Evolutionary conservation across 805 yeast species (phyloP).

Genomic region (Starmerella floricola): DNA sequence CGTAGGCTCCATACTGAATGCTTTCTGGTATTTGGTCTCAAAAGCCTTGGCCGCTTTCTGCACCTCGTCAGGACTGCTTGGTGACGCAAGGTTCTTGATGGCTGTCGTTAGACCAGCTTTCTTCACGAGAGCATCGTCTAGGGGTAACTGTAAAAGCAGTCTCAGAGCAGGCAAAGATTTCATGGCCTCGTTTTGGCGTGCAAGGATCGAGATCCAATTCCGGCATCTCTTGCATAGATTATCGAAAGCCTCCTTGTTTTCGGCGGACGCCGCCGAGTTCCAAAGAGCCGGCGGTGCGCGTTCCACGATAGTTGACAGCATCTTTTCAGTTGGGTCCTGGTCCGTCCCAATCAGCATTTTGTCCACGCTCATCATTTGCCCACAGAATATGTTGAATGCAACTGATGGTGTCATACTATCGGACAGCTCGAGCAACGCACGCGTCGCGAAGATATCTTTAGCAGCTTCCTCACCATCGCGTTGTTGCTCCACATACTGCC

Average conservation of each 20-base stretch:
- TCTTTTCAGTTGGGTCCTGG: conserved; percentile 17
- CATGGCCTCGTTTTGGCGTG: conserved; percentile 7
- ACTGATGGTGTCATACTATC: conserved; percentile 1
- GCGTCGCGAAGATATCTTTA: background rate
- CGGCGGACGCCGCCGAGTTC: background rate
- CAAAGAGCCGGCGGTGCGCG: conserved; percentile 9
- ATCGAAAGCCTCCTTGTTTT: background rate
- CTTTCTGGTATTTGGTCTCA: conserved; percentile 1
- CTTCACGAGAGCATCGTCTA: conserved; percentile 9
- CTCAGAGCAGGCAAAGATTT: conserved; percentile 10
- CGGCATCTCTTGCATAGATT: conserved; percentile 17
- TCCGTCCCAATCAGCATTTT: conserved; percentile 8
- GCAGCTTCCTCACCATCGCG: background rate
- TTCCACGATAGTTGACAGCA: conserved; percentile 6
- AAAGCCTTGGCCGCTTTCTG: background rate
- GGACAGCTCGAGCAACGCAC: background rate
- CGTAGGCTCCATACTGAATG: background rate
- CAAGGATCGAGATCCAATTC: conserved; percentile 18
- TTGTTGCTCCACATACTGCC: background rate
- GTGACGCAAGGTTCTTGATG: background rate
- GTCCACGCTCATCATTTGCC: conserved; percentile 10
- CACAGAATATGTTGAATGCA: conserved; percentile 7
- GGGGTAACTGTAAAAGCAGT: conserved; percentile 8
- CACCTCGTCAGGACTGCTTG: background rate
- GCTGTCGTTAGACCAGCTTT: conserved; percentile 6